phyloP scores from a whole-genome alignment of 225 moss, liverwort and hornwort genomes.

The Physcomitrellopsis africana region DNA sequence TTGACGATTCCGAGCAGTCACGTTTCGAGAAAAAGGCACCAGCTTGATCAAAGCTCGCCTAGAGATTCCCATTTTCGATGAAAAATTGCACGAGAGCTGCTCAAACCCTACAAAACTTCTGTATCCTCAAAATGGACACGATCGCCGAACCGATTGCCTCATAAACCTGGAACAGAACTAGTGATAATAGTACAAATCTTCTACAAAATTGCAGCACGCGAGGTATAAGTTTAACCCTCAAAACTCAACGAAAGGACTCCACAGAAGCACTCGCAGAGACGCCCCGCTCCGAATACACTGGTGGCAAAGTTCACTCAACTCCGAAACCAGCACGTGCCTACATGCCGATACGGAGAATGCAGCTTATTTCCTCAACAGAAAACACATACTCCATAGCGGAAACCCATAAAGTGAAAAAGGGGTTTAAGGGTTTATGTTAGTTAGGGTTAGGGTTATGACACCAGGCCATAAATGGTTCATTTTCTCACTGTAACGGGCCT shows the following conservation, averaged over 20 bases:
- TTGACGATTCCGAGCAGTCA: neutral
- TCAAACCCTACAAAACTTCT: neutral
- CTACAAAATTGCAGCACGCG: constrained; percentile 12
- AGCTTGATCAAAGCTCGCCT: no score
- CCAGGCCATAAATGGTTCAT: neutral
- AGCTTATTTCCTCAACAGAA: neutral
- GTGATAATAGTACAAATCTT: neutral
- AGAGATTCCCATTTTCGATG: no score
- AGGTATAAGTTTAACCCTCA: neutral
- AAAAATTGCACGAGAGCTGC: constrained; percentile 10
- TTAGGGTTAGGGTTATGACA: constrained; percentile 47
- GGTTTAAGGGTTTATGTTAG: constrained; percentile 3
- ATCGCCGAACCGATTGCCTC: constrained; percentile 1
- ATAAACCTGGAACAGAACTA: constrained; percentile 14
- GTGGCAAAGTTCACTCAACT: constrained; percentile 5
- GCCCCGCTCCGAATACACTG: neutral
- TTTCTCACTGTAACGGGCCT: neutral
- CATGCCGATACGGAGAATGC: neutral
- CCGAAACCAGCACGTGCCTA: constrained; percentile 12
- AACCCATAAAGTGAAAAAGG: neutral
- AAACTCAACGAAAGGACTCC: constrained; percentile 25
- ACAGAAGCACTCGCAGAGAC: constrained; percentile 56
- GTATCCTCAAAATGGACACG: neutral
- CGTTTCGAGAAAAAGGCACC: no score
- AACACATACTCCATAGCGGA: neutral